Evolutionary conservation across 345 rosid genomes (phyloP).

Genomic region (Syzygium aqueum): DNA sequence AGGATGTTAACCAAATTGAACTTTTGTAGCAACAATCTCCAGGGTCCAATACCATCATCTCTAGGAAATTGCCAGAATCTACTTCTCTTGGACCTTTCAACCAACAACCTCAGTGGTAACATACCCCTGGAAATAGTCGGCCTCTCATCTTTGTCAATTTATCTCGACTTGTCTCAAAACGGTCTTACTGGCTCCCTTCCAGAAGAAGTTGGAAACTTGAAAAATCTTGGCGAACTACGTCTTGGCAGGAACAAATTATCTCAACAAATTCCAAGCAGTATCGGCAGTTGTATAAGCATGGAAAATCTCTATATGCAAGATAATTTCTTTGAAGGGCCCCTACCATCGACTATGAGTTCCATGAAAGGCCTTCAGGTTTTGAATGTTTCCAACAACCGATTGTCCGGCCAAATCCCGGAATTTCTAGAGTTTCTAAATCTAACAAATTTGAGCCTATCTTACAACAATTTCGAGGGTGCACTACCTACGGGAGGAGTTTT

Average conservation of each 20-base stretch:
- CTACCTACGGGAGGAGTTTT: background rate
- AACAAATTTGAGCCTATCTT: background rate
- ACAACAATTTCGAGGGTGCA: background rate
- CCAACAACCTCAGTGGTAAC: background rate
- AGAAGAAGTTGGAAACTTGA: background rate
- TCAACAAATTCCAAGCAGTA: background rate
- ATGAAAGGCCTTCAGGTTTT: background rate
- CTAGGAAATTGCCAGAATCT: background rate
- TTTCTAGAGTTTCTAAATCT: fast-evolving
- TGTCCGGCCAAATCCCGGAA: background rate
- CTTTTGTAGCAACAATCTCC: fast-evolving
- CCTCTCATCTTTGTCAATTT: background rate
- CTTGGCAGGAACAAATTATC: background rate
- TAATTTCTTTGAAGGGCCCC: background rate
- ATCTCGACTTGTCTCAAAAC: background rate
- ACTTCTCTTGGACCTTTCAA: background rate
- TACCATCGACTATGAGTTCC: background rate
- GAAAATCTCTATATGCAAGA: fast-evolving
- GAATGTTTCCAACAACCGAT: background rate
- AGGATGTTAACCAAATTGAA: fast-evolving
- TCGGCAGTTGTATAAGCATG: background rate
- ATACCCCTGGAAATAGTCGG: background rate
- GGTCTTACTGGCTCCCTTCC: background rate
- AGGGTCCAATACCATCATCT: background rate
- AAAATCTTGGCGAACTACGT: no score